Evolutionary conservation across 2,329 filamentous ascomycete genomes (phyloP).

Genomic region (Ambrosiella xylebori): DNA sequence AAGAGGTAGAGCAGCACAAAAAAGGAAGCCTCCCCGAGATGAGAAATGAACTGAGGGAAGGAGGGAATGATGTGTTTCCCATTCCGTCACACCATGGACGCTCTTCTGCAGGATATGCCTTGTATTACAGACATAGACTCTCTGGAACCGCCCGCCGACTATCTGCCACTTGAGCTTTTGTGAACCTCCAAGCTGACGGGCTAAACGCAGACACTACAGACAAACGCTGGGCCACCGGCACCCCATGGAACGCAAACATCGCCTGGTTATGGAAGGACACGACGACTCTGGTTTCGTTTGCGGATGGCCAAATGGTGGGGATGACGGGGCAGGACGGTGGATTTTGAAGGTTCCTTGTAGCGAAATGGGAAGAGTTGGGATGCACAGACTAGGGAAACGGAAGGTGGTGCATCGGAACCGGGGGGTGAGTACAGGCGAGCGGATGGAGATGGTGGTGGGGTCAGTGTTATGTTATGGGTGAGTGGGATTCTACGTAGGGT

Average conservation of each 20-base stretch:
- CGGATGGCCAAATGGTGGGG: no score
- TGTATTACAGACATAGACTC: no score
- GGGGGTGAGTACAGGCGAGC: background rate
- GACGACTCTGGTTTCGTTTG: background rate
- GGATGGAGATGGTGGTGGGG: background rate
- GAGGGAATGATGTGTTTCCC: no score
- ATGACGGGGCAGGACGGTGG: background rate
- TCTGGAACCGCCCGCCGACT: no score
- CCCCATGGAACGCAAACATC: background rate
- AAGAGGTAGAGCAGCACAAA: no score
- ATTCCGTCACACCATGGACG: no score
- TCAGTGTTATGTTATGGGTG: background rate
- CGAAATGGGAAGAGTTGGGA: background rate
- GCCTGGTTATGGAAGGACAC: background rate
- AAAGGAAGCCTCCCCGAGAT: no score
- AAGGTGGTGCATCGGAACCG: background rate
- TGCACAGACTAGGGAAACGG: background rate
- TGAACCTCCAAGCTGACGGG: no score
- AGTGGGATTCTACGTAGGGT: no score
- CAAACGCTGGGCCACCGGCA: background rate
- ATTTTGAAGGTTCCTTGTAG: background rate
- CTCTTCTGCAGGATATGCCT: no score
- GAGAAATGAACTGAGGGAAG: no score
- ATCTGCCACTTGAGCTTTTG: no score
- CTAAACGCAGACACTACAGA: background rate